Evolutionary conservation across 345 rosid species (phyloP).

Genomic region (Sonneratia caseolaris): DNA sequence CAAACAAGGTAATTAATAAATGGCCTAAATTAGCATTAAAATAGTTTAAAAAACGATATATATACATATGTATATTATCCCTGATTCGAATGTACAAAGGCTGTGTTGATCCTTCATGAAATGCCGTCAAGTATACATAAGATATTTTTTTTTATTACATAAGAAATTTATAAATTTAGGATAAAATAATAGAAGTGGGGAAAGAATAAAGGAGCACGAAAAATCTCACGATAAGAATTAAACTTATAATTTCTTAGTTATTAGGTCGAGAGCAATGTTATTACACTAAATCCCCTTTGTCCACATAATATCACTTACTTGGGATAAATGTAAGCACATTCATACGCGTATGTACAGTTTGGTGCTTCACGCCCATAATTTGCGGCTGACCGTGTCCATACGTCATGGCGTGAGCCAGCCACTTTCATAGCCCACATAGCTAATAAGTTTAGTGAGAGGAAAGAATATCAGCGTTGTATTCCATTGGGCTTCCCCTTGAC

Average conservation of each 20-base stretch:
- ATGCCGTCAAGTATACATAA: neutral
- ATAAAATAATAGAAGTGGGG: no score
- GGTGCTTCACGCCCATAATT: slow-evolving; percentile 11
- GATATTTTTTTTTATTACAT: no score
- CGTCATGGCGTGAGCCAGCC: slow-evolving; percentile 1
- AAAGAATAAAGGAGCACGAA: no score
- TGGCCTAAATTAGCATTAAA: neutral
- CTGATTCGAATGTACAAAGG: neutral
- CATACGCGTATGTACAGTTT: neutral
- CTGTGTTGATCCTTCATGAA: neutral
- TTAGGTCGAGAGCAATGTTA: no score
- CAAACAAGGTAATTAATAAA: neutral
- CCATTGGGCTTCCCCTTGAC: slow-evolving; percentile 11
- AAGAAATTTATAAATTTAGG: no score
- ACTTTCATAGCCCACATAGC: neutral
- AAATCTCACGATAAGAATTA: no score
- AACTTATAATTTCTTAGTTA: no score
- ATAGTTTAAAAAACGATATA: no score
- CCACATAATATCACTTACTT: no score
- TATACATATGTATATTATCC: no score
- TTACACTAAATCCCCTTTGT: no score
- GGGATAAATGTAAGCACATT: no score
- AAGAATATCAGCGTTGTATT: neutral
- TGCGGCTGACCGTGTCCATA: slow-evolving; percentile 17
- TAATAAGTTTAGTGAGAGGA: neutral